These are phyloP conservation scores for Schwanniomyces occidentalis DNA, from an alignment of 805 yeast genomes.

Conservation along the genomic window DNA sequence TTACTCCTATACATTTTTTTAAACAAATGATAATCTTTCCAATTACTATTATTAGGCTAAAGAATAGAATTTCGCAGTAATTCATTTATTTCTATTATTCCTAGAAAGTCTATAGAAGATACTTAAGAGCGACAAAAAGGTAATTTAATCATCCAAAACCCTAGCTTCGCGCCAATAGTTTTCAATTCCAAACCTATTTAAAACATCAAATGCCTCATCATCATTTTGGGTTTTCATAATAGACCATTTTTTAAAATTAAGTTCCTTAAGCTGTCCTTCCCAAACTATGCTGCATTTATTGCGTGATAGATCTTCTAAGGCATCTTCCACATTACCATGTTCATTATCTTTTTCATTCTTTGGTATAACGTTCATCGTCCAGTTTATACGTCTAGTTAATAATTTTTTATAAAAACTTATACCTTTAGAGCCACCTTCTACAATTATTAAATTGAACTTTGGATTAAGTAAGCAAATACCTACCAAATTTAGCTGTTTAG, in stretches of 20 bases:
- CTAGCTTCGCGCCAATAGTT: conserved; percentile 56
- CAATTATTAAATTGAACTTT: conserved; percentile 58
- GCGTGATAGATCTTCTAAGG: conserved; percentile 31
- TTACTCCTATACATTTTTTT: too few species aligned
- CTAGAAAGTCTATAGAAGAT: too few species aligned
- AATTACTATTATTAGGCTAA: too few species aligned
- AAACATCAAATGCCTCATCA: conserved; percentile 48
- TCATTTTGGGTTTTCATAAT: conserved; percentile 53
- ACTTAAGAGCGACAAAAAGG: too few species aligned
- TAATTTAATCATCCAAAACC: conserved; percentile 1
- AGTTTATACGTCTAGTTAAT: conserved; percentile 60
- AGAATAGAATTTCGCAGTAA: too few species aligned
- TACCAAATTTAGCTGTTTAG: conserved; percentile 63
- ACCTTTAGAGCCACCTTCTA: conserved; percentile 71
- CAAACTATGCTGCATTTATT: conserved; percentile 58
- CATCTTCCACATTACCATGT: conserved; percentile 8
- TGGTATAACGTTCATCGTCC: conserved; percentile 57
- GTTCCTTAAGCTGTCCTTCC: conserved; percentile 63
- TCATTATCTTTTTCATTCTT: conserved; percentile 14
- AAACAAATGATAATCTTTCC: too few species aligned
- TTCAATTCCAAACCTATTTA: conserved; percentile 54
- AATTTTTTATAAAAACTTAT: conserved; percentile 64
- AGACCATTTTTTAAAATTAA: conserved; percentile 70
- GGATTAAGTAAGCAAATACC: conserved; percentile 60
- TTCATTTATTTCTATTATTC: too few species aligned